Base-by-base conservation (phyloP, 2,329 filamentous ascomycete genomes). In the Colletotrichum acutatum region DNA sequence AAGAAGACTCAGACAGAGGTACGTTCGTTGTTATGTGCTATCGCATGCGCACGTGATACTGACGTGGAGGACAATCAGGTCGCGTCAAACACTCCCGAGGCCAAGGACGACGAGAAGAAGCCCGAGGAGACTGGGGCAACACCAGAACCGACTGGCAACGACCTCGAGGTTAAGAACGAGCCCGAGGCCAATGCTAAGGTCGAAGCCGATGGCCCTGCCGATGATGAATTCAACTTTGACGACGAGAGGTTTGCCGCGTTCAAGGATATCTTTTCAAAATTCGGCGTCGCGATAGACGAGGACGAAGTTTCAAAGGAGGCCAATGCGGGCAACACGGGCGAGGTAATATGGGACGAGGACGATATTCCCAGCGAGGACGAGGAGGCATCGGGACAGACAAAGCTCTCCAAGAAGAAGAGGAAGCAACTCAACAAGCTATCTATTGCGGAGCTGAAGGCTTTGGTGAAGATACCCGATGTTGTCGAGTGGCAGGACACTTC, bases 401-500 rank as follows among this genome's bases (percentile, higher is more conserved):
- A 94, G 78, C 82, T 98, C 30, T 98, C 95, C 34, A 98, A 98
- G 84, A 98, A 98, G 87, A 96, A 97, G 84, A 90, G 93, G 77
- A 99, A 98, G 85, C 91, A 93, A 84, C 88, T 95, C 80, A 97
- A 93, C 84, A 98, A 97, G 83, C 87, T 98, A 37, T 97, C 96
- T 7, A 94, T 99, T 72, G 97, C 97, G 61, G 95, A 98, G 83
- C 89, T 99, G 75, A 99, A 99, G 84, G 94, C 96, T 6, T 85
- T 98, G 68, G 97, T 98, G 73, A 90, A 89, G 78, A 96, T 95
- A 77, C 97, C 97, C 2, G 97, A 99, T 82, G 91, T 98, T 11
- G 96, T 99, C 6, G 97, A 99, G 79, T 98, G 97, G 97, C 97
- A 97, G 67, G 97, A 99, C 80, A 94, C 94, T 14, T 97, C 95